Percentiles rank a stretch among this genome's conserved stretches.
Evolutionary conservation across 2,329 filamentous ascomycete species (phyloP).

Genomic region (Botrytis aclada): DNA sequence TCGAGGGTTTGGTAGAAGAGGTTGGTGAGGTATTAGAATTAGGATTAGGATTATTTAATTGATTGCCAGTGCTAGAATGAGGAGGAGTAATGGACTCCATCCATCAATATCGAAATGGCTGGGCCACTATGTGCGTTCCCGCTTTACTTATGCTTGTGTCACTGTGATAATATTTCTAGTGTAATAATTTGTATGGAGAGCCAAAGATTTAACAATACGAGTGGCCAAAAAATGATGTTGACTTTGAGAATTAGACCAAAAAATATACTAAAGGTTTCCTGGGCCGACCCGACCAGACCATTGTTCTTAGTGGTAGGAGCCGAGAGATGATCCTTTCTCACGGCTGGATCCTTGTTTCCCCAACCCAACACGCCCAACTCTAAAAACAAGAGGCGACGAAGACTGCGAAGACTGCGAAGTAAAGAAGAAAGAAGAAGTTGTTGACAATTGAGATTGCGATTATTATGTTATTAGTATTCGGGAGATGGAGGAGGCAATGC

Average conservation of each 20-base stretch:
- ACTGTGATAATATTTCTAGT: background rate
- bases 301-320: background rate
- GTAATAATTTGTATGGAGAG: background rate
- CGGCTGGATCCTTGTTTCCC: constrained; percentile 13
- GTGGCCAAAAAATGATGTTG: background rate
- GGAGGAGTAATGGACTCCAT: constrained; percentile 30
- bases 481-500: background rate
- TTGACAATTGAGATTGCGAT: no score
- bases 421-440: background rate
- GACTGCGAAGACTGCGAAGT: no score
- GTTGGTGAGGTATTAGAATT: background rate
- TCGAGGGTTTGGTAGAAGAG: background rate
- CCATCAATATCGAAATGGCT: constrained; percentile 30
- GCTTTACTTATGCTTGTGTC: constrained; percentile 20
- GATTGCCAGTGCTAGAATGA: constrained; percentile 23
- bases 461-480: background rate
- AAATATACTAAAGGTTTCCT: background rate
- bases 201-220: background rate
- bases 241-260: background rate
- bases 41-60: background rate
- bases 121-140: constrained; percentile 8
- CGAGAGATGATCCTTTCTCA: background rate
- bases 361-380: constrained; percentile 7
- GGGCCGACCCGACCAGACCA: background rate
- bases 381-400: background rate